Base-by-base conservation (phyloP, 2,329 filamentous ascomycete genomes). In the Didymella sp. region DNA sequence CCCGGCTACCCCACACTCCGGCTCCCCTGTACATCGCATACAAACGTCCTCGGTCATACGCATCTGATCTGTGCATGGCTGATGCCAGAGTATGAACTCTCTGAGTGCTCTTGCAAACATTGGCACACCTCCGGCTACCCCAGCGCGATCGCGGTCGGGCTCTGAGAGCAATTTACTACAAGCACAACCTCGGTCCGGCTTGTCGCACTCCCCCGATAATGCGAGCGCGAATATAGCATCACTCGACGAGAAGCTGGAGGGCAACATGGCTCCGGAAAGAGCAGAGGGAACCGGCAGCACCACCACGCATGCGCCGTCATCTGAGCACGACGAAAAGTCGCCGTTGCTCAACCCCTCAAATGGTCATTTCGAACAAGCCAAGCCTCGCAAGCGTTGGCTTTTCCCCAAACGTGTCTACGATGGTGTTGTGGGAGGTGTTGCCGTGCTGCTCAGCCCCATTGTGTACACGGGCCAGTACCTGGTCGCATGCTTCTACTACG, bases 21-120 rank as follows among this genome's bases (percentile, higher is more conserved):
- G 22, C 8, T 15, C 12, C 19, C 27, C 35, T 27, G 17, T 41
- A 38, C 47, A 30, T 31, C 25, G 41, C 42, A 50, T 42, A 21
- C 47, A 25, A 15, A 21, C 42, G 24, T 19, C 37, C 13, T 24
- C 22, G 24, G 17, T 30, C 38, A n/a, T 44, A 30, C 54, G 6
- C 37, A 19, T n/a, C 7, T 30, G 6, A 21, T 22, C n/a, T 12
- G 54, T 52, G 54, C 73, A 82, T 83, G 81, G 78, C 80, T 74
- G 72, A 65, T 66, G 70, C 73, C 77, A 78, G 82, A 90, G 84
- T 80, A 97, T 97, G 94, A 97, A 97, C 87, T 96, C 93, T 72
- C 84, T 96, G 82, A 96, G 95, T 81, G 91, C 96, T 77, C 87
- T 97, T 77, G 95, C 92, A 73, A 87, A 91, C 76, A 85, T 87